These are phyloP conservation scores for Metahyphopichia silvanorum DNA, from an alignment of 805 yeast genomes.

Conservation along the genomic window DNA sequence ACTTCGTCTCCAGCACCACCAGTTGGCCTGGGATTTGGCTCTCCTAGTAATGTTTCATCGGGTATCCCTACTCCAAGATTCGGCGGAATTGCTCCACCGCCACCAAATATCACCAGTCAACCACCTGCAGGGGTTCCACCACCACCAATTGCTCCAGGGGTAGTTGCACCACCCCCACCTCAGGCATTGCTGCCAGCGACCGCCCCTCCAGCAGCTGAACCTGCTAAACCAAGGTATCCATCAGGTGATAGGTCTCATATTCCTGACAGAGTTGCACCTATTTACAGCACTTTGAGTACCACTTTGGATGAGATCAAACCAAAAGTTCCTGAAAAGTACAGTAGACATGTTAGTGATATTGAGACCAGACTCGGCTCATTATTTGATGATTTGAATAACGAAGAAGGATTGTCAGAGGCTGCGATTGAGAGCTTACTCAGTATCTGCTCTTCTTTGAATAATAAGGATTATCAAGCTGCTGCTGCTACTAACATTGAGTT, in stretches of 20 bases:
- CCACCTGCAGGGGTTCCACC: slow-evolving; percentile 14
- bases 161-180: slow-evolving; percentile 20
- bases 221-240: slow-evolving; percentile 38
- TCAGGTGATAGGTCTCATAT: slow-evolving; percentile 69
- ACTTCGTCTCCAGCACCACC: slow-evolving; percentile 16
- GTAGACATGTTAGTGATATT: slow-evolving; percentile 74
- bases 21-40: too few species aligned
- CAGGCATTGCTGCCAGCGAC: slow-evolving; percentile 29
- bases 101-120: slow-evolving; percentile 7
- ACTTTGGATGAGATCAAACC: slow-evolving; percentile 66
- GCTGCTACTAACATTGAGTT: slow-evolving; percentile 52
- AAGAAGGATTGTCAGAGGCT: slow-evolving; percentile 58
- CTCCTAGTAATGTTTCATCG: too few species aligned
- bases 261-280: slow-evolving; percentile 53
- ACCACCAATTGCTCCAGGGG: slow-evolving; percentile 23
- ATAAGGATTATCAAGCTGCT: slow-evolving; percentile 60
- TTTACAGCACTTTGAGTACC: slow-evolving; percentile 52
- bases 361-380: slow-evolving; percentile 76
- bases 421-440: slow-evolving; percentile 51
- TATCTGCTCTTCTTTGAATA: slow-evolving; percentile 48
- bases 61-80: slow-evolving; percentile 3
- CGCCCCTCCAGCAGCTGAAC: slow-evolving; percentile 20
- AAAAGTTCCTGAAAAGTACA: slow-evolving; percentile 67
- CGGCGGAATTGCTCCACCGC: slow-evolving; percentile 2
- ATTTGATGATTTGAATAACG: slow-evolving; percentile 74